These are phyloP conservation scores for Dictyostelium brefeldianum DNA, from an alignment of 78 protist genomes.

Conservation along the genomic window DNA sequence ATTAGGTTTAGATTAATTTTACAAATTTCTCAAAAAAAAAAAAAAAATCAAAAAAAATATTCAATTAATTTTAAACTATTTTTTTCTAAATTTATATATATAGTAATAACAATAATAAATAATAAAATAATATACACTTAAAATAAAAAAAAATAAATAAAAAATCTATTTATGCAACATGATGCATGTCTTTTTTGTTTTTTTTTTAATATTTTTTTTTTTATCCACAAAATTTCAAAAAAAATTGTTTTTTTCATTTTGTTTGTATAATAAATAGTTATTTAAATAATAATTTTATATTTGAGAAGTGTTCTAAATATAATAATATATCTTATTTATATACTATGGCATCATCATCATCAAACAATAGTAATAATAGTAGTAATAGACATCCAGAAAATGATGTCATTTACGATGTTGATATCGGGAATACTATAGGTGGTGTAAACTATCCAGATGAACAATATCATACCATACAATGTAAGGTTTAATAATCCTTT, in stretches of 20 bases:
- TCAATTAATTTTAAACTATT: background rate
- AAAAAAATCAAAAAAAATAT: background rate
- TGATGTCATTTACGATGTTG: slow-evolving; percentile 10
- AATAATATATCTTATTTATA: too few species aligned
- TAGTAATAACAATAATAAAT: background rate
- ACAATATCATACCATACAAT: slow-evolving; percentile 25
- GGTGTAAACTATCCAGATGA: background rate
- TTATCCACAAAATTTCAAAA: background rate
- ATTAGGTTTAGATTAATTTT: slow-evolving; percentile 12
- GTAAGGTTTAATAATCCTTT: background rate
- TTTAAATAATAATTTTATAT: too few species aligned
- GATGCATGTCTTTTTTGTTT: too few species aligned
- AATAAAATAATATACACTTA: background rate
- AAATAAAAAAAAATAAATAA: background rate
- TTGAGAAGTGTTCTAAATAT: too few species aligned
- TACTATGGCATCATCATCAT: too few species aligned
- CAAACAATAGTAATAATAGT: too few species aligned
- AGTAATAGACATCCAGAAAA: slow-evolving; percentile 21
- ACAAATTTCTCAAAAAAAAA: background rate
- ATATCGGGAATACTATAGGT: background rate
- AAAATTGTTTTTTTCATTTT: background rate
- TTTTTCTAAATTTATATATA: background rate
- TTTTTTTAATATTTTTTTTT: background rate
- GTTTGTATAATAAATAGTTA: too few species aligned
- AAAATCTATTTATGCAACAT: too few species aligned